Conservation (phyloP, 2,329 filamentous ascomycete genomes). For the Colletotrichum karsti region DNA sequence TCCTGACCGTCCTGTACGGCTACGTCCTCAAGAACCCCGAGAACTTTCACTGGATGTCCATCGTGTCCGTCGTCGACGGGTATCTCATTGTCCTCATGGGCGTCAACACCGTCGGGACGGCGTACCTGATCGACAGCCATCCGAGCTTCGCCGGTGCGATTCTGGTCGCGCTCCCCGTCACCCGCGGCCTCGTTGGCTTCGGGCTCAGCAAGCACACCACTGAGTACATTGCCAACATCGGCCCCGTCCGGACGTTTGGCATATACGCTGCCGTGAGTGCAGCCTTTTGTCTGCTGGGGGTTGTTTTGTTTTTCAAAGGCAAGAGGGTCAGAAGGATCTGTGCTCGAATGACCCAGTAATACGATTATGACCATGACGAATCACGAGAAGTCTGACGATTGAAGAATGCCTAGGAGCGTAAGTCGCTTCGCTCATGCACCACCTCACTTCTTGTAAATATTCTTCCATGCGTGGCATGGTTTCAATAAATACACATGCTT, state of each 20-base stretch:
- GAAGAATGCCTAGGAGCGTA: not conserved
- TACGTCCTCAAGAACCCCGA: conserved; percentile 15
- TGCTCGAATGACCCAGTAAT: not conserved
- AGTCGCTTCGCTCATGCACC: not conserved
- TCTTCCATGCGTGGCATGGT: too few relatives aligned
- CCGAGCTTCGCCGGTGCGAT: conserved; percentile 17
- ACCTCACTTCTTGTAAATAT: not conserved
- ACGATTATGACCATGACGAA: not conserved
- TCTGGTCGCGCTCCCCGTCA: conserved; percentile 15
- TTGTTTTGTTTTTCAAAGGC: conserved; percentile 12
- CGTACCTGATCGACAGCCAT: conserved; percentile 24
- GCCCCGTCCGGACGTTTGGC: conserved; percentile 15
- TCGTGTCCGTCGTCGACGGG: conserved; percentile 13
- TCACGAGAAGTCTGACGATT: not conserved
- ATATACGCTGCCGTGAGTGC: conserved; percentile 23
- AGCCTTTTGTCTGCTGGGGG: conserved; percentile 11
- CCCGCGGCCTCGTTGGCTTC: conserved; percentile 20
- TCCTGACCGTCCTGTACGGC: conserved; percentile 22
- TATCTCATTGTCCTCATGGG: conserved; percentile 22
- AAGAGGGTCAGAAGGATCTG: conserved; percentile 7
- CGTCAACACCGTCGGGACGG: conserved; percentile 13
- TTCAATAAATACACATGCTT: too few relatives aligned
- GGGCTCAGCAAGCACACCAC: conserved; percentile 24
- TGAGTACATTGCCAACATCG: conserved; percentile 30
- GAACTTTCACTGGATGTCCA: conserved; percentile 24